These are phyloP conservation scores for Triticum urartu DNA, from an alignment of 176 grass and related monocot genomes.

Conservation along the genomic window DNA sequence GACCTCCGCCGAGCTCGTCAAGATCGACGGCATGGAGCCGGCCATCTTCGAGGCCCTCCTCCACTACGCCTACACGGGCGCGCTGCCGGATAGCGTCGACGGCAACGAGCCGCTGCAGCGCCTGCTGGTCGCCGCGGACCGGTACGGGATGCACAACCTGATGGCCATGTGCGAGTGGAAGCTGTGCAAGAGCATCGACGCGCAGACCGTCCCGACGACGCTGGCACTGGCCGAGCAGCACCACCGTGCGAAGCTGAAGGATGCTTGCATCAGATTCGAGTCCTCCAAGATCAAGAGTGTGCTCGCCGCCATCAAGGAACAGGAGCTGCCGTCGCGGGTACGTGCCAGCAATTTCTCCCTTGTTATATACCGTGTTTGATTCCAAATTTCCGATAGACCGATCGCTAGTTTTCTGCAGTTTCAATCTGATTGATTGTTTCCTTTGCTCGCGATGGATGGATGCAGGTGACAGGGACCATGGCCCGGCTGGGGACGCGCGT, in stretches of 20 bases:
- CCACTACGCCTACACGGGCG: neutral
- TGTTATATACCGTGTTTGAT: too few relatives aligned
- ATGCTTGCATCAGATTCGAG: neutral
- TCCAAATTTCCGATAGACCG: too few relatives aligned
- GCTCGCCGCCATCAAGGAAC: too few relatives aligned
- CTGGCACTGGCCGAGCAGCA: neutral
- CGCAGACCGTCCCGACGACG: neutral
- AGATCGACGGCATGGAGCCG: conserved; percentile 25
- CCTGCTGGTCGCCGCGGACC: neutral
- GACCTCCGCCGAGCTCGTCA: neutral
- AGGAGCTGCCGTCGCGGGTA: too few relatives aligned
- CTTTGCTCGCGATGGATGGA: neutral
- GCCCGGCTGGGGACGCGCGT: too few relatives aligned
- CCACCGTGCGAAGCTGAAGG: neutral
- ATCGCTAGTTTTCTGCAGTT: neutral
- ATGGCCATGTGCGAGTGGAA: neutral
- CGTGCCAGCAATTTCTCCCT: too few relatives aligned
- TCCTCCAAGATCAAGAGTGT: neutral
- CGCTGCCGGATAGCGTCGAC: neutral
- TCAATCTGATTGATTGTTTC: neutral
- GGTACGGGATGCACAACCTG: conserved; percentile 10
- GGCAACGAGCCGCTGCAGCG: neutral
- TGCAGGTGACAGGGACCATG: neutral
- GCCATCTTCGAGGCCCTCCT: conserved; percentile 2
- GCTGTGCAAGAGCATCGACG: neutral